Evolutionary conservation across 1,284 basidiomycete species (phyloP).

Genomic region (Cerioporus squamosus): DNA sequence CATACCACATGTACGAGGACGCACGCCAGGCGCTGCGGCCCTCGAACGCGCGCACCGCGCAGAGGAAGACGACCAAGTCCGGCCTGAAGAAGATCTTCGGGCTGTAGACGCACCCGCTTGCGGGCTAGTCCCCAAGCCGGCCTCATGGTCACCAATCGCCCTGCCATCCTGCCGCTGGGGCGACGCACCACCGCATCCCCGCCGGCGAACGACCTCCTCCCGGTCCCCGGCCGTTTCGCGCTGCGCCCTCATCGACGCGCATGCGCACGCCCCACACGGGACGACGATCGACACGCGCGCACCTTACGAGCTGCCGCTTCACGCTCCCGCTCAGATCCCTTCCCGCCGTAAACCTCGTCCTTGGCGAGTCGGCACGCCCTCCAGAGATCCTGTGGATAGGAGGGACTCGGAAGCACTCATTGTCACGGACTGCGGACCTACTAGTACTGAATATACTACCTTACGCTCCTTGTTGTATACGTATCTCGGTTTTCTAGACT

Average conservation of each 20-base stretch:
- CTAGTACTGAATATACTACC: no score
- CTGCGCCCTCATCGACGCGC: no score
- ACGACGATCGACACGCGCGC: background rate
- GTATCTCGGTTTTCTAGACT: no score
- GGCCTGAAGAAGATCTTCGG: slow-evolving; percentile 28
- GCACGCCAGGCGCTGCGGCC: slow-evolving; percentile 13
- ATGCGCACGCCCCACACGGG: background rate
- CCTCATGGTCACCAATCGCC: no score
- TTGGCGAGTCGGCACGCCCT: background rate
- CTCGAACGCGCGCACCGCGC: slow-evolving; percentile 9
- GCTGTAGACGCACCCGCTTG: slow-evolving; percentile 7
- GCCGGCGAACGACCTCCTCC: no score
- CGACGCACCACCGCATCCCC: no score
- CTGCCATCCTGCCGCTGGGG: no score
- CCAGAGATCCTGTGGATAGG: slow-evolving; percentile 5
- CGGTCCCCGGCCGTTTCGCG: no score
- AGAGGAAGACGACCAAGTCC: slow-evolving; percentile 21
- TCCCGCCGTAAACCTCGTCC: background rate
- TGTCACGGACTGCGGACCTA: background rate
- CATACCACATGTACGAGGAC: slow-evolving; percentile 26
- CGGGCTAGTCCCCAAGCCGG: no score
- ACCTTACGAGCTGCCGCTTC: background rate
- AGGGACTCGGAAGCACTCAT: background rate
- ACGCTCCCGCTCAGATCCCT: no score
- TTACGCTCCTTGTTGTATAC: no score